These are phyloP conservation scores for Vachellia collinsii DNA, from an alignment of 306 rosid genomes.

Conservation along the genomic window DNA sequence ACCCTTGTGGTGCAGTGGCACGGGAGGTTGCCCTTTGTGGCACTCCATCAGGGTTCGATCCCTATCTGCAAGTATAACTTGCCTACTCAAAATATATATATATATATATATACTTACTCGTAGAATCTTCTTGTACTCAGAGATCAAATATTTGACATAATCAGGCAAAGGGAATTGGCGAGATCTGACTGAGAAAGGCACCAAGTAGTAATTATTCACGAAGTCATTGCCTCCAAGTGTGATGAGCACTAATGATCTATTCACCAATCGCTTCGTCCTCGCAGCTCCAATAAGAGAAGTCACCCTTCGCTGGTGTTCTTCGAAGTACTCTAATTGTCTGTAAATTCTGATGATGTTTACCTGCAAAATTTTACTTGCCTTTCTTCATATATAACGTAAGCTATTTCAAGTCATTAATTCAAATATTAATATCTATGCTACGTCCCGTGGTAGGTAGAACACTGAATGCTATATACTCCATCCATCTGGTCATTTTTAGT, in stretches of 20 bases:
- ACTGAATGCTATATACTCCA: neutral
- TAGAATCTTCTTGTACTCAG: neutral
- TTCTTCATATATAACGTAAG: no score
- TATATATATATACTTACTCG: no score
- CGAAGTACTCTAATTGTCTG: neutral
- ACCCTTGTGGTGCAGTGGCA: no score
- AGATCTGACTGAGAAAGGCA: neutral
- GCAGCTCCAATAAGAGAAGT: neutral
- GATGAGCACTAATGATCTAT: neutral
- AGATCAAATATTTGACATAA: neutral
- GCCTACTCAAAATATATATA: no score
- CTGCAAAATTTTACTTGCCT: neutral
- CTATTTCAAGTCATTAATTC: neutral
- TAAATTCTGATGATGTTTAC: neutral
- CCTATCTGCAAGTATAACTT: no score
- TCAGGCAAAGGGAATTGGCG: neutral
- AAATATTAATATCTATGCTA: neutral
- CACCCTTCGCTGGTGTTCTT: neutral
- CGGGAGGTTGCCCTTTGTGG: no score
- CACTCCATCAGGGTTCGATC: no score
- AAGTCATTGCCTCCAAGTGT: slow-evolving; percentile 1
- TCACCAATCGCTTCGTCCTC: neutral
- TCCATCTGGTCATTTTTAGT: no score
- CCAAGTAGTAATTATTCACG: neutral
- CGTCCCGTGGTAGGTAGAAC: no score